Conservation (phyloP, 208 protist species). For the Crithidia acanthocephali region DNA sequence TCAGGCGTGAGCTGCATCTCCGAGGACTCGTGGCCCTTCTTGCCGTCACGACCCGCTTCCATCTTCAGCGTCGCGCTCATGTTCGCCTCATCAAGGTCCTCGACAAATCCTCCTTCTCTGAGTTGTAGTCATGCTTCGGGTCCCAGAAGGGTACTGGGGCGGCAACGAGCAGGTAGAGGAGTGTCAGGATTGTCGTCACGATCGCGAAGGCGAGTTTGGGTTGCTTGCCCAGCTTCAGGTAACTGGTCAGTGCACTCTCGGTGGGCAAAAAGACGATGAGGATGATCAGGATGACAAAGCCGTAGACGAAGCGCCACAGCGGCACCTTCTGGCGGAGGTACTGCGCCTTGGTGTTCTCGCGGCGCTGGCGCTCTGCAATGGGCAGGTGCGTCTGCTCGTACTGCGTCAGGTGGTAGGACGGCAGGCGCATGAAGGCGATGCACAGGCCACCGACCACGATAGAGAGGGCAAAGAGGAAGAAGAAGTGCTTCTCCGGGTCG, state of each 20-base stretch:
- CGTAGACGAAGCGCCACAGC: conserved; percentile 55
- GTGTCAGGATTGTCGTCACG: conserved; percentile 29
- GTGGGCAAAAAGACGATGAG: conserved; percentile 60
- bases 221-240: conserved; percentile 28
- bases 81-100: conserved; percentile 6
- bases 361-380: conserved; percentile 40
- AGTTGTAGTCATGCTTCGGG: not conserved
- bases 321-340: conserved; percentile 66
- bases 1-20: not conserved
- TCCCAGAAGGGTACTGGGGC: conserved; percentile 38
- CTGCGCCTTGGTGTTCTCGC: conserved; percentile 40
- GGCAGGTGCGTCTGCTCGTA: conserved; percentile 40
- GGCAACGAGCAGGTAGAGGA: conserved; percentile 30
- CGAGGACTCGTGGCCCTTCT: not conserved
- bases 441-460: conserved; percentile 24
- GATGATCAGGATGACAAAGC: conserved; percentile 52
- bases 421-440: conserved; percentile 54
- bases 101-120: conserved; percentile 6
- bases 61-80: too few relatives aligned
- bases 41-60: not conserved
- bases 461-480: conserved; percentile 47
- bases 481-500: conserved; percentile 37
- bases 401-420: conserved; percentile 59
- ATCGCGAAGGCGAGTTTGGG: conserved; percentile 48
- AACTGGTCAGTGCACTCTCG: conserved; percentile 50